Evolutionary conservation across 768 basidiomycete genomes (phyloP), one percentile per base, ranked within the genome.

Genomic region (Collybiopsis confluens): DNA sequence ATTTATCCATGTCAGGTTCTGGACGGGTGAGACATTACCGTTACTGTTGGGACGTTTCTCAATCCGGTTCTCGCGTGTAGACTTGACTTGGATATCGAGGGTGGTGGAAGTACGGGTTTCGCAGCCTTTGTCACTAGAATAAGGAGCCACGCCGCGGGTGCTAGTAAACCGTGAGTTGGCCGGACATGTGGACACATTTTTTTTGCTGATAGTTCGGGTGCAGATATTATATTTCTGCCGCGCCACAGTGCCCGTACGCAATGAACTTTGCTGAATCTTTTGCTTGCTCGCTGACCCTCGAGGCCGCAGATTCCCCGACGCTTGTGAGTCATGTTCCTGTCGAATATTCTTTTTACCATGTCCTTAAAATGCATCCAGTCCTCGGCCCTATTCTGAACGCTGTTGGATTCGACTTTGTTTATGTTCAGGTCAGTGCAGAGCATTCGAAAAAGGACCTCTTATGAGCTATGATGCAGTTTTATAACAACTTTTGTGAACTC

Each of bases 41-140:
- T n/a, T n/a, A n/a, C n/a, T n/a, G n/a, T n/a, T n/a, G n/a, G n/a
- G n/a, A n/a, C n/a, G n/a, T n/a, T n/a, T 13, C 7, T 45, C 13
- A 44, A 60, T 9, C 42, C n/a, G n/a, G n/a, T n/a, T n/a, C n/a
- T n/a, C n/a, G n/a, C n/a, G n/a, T 28, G 13, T 35, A 77, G 75
- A 35, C 60, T 85, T 48, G 85, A 86, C 62, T 63, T 87, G 26
- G 85, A 86, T 61, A 82, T 87, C 52, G 85, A 86, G 66, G 76
- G 79, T 20, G 84, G 84, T 11, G 67, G 66, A 36, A 68, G 69
- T 42, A 65, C 70, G 0, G 71, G 73, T n/a, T 80, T 73, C 50
- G 69, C 68, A 6, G 73, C 78, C 1, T 82, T 82, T 43, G 73
- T 81, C 30, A 77, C 59, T 48, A 64, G 66, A 45, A 69, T 84